phyloP scores from a whole-genome alignment of 306 rosid genomes.

The Cicer judaicum region DNA sequence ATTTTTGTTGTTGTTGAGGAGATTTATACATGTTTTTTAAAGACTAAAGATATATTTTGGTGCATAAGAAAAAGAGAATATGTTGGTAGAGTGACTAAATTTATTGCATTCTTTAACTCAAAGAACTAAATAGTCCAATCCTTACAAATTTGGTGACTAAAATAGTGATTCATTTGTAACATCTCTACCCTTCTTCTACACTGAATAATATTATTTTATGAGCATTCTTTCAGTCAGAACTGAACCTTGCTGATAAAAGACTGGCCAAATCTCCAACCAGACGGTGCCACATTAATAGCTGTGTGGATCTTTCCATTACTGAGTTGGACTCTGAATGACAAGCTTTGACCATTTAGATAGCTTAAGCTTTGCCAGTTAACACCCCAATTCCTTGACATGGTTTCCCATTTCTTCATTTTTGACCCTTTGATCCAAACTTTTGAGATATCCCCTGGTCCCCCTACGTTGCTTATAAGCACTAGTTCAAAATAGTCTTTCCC shows the following conservation, averaged over 20 bases:
- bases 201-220: background rate
- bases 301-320: constrained; percentile 47
- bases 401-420: constrained; percentile 54
- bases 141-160: background rate
- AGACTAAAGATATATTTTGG: too few species aligned
- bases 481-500: constrained; percentile 57
- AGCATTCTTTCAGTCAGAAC: constrained; percentile 34
- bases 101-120: background rate
- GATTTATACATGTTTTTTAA: too few species aligned
- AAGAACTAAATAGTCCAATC: background rate
- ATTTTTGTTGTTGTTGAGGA: too few species aligned
- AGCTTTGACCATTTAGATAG: constrained; percentile 61
- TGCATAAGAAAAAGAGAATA: background rate
- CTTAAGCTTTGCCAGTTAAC: constrained; percentile 61
- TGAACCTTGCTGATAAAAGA: constrained; percentile 50
- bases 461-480: constrained; percentile 63
- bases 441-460: constrained; percentile 58
- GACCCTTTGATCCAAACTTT: constrained; percentile 66
- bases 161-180: background rate
- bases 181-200: background rate
- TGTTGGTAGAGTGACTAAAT: background rate
- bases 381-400: constrained; percentile 69
- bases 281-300: constrained; percentile 52
- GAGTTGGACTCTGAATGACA: constrained; percentile 63
- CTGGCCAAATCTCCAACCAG: constrained; percentile 65